phyloP scores from a whole-genome alignment of 2,329 filamentous ascomycete species.

The Calonectria pseudoturangicola region DNA sequence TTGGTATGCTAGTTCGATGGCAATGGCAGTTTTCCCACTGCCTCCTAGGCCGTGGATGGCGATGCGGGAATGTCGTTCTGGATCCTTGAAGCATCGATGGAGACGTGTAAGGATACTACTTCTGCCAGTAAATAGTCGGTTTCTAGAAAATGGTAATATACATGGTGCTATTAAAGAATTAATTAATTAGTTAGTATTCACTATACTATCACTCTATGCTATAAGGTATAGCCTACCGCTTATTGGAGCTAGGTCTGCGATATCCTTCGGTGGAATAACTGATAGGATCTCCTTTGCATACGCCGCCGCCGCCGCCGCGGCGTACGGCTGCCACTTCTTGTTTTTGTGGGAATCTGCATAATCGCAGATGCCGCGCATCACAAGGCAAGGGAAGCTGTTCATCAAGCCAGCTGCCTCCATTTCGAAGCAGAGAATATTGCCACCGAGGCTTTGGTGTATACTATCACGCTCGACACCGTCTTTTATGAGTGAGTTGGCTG shows the following conservation, averaged over 20 bases:
- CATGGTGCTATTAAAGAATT: too few relatives aligned
- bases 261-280: neutral
- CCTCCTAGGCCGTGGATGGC: too few relatives aligned
- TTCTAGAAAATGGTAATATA: neutral
- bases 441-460: too few relatives aligned
- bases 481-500: too few relatives aligned
- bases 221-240: too few relatives aligned
- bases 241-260: too few relatives aligned
- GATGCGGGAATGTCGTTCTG: too few relatives aligned
- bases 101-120: slow-evolving; percentile 49
- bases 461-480: too few relatives aligned
- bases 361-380: slow-evolving; percentile 63
- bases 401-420: slow-evolving; percentile 44
- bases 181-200: neutral
- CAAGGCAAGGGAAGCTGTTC: slow-evolving; percentile 51
- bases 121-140: slow-evolving; percentile 42
- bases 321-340: slow-evolving; percentile 60
- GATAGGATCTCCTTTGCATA: slow-evolving; percentile 40
- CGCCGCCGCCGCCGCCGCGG: slow-evolving; percentile 59
- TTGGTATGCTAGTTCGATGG: too few relatives aligned
- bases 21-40: too few relatives aligned
- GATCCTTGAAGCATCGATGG: too few relatives aligned
- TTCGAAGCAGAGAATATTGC: slow-evolving; percentile 47
- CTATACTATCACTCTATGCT: too few relatives aligned
- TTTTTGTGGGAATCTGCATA: slow-evolving; percentile 64